Evolutionary conservation across 495 filamentous ascomycete genomes (phyloP).

Genomic region (Penicillium alfredii): DNA sequence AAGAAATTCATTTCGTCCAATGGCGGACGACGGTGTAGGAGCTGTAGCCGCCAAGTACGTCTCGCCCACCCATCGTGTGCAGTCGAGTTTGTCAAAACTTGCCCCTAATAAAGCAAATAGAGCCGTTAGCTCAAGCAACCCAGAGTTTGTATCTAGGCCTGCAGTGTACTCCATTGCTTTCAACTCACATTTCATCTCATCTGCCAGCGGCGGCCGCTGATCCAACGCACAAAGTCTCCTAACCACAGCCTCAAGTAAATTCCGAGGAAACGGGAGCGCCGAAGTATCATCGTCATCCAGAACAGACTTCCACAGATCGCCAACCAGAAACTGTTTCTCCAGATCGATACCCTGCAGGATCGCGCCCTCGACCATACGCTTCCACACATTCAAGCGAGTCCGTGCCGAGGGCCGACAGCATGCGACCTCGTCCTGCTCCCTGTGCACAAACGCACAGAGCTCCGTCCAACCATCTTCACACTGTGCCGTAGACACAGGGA

Average conservation of each 20-base stretch:
- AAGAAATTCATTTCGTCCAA: conserved; percentile 45
- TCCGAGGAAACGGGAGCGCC: conserved; percentile 31
- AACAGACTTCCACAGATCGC: conserved; percentile 44
- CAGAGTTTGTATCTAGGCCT: no score
- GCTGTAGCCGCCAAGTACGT: conserved; percentile 47
- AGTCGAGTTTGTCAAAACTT: conserved; percentile 40
- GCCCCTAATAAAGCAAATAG: conserved; percentile 28
- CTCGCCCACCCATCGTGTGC: conserved; percentile 46
- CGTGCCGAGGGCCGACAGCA: conserved; percentile 41
- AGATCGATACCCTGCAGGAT: conserved; percentile 41
- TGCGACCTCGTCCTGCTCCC: conserved; percentile 7
- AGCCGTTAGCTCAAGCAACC: conserved; percentile 10
- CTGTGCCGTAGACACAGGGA: conserved; percentile 40
- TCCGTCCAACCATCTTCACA: conserved; percentile 44
- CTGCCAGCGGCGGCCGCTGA: conserved; percentile 13
- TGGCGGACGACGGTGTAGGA: conserved; percentile 25
- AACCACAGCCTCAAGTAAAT: conserved; percentile 40
- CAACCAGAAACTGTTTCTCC: conserved; percentile 41
- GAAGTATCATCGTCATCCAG: conserved; percentile 35
- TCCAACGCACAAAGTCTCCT: conserved; percentile 30
- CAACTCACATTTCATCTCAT: conserved; percentile 37
- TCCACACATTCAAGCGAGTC: conserved; percentile 41
- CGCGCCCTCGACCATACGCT: conserved; percentile 39
- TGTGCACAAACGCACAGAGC: conserved; percentile 44
- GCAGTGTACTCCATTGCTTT: no score